Conservation (phyloP, 352 stramenopile genomes). For the Pythium graminicola region DNA sequence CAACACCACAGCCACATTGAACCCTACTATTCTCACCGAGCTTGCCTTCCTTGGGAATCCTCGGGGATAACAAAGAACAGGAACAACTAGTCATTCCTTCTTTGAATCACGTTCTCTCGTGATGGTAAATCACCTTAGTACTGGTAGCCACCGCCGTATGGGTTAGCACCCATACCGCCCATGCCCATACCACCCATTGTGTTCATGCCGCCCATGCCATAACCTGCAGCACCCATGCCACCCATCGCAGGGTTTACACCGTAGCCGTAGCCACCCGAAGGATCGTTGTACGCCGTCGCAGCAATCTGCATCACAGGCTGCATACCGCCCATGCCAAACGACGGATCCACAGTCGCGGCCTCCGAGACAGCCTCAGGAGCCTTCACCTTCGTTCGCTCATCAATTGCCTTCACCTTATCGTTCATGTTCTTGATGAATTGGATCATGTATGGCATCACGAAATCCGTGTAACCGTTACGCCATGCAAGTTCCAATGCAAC, state of each 20-base stretch:
- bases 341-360: conserved; percentile 46
- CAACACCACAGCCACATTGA: conserved; percentile 16
- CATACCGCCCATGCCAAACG: conserved; percentile 72
- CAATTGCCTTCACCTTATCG: conserved; percentile 92
- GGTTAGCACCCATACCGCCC: conserved; percentile 32
- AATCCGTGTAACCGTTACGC: conserved; percentile 98
- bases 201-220: conserved; percentile 33
- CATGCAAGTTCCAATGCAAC: conserved; percentile 98
- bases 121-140: conserved; percentile 17
- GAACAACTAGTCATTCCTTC: conserved; percentile 12
- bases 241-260: conserved; percentile 32
- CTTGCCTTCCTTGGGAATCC: conserved; percentile 22
- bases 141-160: conserved; percentile 30
- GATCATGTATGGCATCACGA: conserved; percentile 99
- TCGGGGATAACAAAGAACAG: conserved; percentile 12
- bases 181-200: conserved; percentile 33
- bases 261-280: conserved; percentile 34
- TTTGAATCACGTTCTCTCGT: conserved; percentile 2
- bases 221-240: conserved; percentile 35
- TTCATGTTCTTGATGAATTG: conserved; percentile 97
- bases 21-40: conserved; percentile 16
- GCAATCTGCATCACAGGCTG: conserved; percentile 79
- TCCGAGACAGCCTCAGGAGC: conserved; percentile 61
- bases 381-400: conserved; percentile 83
- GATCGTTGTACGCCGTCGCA: conserved; percentile 79